Evolutionary conservation across 345 rosid genomes (phyloP), one percentile per base, ranked within the genome.

Genomic region (Corchorus olitorius): DNA sequence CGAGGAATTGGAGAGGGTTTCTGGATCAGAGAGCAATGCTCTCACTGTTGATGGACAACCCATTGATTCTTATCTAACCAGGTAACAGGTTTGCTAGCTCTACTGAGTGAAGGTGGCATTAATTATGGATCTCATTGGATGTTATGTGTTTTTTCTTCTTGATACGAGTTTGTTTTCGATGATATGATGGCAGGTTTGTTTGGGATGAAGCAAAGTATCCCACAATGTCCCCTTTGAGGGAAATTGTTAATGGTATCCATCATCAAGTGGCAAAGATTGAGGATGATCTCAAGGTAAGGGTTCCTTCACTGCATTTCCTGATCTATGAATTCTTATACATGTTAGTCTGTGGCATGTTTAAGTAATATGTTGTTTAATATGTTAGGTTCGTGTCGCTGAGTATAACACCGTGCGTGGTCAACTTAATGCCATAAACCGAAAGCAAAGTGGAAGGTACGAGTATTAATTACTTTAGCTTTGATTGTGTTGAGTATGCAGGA

Each of bases 151-250:
- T 43, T 62, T 39, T 50, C 7, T 35, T 69, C 46, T 67, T 61
- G 9, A 41, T 48, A 49, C 6, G 52, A 77, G 8, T 2, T 4
- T 27, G 65, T 58, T 82, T 59, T 73, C 72, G 76, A 75, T 62
- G 20, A 52, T 82, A 50, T 72, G 77, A 20, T 78, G 74, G 34
- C 81, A 97, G 99, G 89, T 97, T 97, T 85, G 91, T 90, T 27
- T 97, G 98, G 99, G 97, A 94, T 80, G 99, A 94, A 81, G 94
- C 98, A 4, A 97, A 87, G 88, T 97, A 94, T 81, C 99, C 99
- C 70, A 88, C 93, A 5, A 90, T 90, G 97, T 88, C 99, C 4
- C 96, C 98, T 76, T 81, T 94, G 73, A 94, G 86, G 90, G 98
- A 94, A 80, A 91, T 87, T 82, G 92, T 97, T 45, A 96, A 87